Percentiles rank a stretch among this genome's conserved stretches.
phyloP scores from a whole-genome alignment of 2,329 filamentous ascomycete genomes.

The Dothideomycetidae sp. region DNA sequence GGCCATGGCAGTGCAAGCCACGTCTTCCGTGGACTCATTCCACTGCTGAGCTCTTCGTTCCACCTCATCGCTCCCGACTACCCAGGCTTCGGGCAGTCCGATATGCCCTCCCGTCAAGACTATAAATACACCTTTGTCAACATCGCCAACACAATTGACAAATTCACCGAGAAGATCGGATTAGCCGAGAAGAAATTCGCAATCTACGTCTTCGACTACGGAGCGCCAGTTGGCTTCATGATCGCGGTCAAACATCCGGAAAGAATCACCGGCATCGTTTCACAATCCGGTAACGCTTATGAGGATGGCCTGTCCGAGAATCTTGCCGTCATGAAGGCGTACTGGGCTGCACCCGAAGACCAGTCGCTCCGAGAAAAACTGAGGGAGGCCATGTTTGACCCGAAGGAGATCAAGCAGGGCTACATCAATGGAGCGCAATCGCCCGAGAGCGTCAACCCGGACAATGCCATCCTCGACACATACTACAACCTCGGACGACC shows the following conservation, averaged over 20 bases:
- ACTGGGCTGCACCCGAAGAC: background rate
- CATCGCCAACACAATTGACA: slow-evolving; percentile 9
- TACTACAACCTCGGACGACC: background rate
- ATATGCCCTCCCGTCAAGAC: slow-evolving; percentile 7
- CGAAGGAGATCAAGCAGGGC: background rate
- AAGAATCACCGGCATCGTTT: background rate
- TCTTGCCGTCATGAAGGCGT: background rate
- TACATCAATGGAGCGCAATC: background rate
- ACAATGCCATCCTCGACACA: background rate
- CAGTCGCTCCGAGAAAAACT: no score
- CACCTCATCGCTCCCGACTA: slow-evolving; percentile 12
- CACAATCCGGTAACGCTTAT: slow-evolving; percentile 1
- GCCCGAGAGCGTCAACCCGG: background rate
- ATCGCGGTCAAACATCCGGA: background rate
- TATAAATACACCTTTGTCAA: slow-evolving; percentile 11
- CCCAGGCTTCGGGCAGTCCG: slow-evolving; percentile 11
- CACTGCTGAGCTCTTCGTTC: slow-evolving; percentile 4
- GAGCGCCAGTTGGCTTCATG: background rate
- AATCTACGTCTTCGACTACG: background rate
- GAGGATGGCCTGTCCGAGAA: slow-evolving; percentile 1
- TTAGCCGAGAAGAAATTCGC: background rate
- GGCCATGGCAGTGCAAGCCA: slow-evolving; percentile 7
- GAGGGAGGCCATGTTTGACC: background rate
- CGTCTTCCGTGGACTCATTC: slow-evolving; percentile 9
- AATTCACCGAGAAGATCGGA: slow-evolving; percentile 21